Percentiles rank a stretch among this genome's conserved stretches.
Conservation (phyloP, 257 asterid genomes). For the Solanum piurae region DNA sequence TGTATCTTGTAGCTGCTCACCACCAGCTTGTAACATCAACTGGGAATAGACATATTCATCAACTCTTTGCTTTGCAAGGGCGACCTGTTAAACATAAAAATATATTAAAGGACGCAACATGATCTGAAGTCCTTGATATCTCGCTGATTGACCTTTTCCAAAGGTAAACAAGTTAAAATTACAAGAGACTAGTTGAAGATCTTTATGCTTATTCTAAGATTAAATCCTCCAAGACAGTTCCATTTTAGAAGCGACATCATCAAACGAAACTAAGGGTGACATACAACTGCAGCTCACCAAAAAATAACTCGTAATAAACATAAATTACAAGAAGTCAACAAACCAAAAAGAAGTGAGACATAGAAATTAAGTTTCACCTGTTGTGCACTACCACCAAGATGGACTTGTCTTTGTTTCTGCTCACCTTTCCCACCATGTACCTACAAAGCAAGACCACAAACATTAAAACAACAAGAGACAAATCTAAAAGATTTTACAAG, state of each 20-base stretch:
- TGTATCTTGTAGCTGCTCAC: conserved; percentile 24
- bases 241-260: neutral
- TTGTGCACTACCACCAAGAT: conserved; percentile 70
- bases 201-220: neutral
- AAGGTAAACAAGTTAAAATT: neutral
- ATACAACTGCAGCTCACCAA: neutral
- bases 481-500: neutral
- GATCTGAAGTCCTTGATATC: neutral
- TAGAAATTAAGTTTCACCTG: conserved; percentile 39
- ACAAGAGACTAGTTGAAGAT: neutral
- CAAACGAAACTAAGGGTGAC: neutral
- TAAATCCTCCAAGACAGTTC: neutral
- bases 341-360: neutral
- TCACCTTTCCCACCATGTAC: conserved; percentile 90
- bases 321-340: neutral
- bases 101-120: neutral
- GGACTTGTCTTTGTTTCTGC: conserved; percentile 84
- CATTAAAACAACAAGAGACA: neutral
- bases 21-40: conserved; percentile 63
- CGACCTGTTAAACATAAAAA: conserved; percentile 30
- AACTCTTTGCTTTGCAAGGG: conserved; percentile 80
- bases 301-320: neutral
- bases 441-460: conserved; percentile 23
- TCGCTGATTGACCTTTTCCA: neutral
- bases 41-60: conserved; percentile 87